These are phyloP conservation scores for Halophytophthora polymorphica DNA, from an alignment of 352 stramenopile species.

Conservation along the genomic window DNA sequence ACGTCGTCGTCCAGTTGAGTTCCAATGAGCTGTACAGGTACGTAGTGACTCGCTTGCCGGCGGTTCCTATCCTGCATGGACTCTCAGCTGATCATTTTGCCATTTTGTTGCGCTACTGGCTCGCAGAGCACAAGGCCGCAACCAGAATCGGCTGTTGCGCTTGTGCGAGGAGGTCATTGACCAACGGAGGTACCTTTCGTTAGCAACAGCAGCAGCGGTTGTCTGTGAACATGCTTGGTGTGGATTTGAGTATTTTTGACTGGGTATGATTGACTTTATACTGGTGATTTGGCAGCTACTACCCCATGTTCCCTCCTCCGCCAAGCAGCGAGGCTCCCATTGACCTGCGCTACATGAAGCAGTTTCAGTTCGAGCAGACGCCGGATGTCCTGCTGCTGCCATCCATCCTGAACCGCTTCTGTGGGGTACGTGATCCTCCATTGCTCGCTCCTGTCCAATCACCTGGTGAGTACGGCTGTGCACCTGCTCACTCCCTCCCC, in stretches of 20 bases:
- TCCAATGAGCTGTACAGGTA: slow-evolving; percentile 76
- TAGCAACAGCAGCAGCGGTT: background rate
- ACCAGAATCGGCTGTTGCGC: slow-evolving; percentile 73
- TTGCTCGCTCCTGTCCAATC: background rate
- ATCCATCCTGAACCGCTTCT: slow-evolving; percentile 91
- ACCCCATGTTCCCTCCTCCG: slow-evolving; percentile 76
- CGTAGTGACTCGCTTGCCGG: background rate
- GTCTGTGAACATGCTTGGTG: background rate
- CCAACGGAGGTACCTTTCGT: slow-evolving; percentile 53
- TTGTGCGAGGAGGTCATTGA: slow-evolving; percentile 79
- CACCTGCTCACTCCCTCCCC: background rate
- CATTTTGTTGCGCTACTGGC: background rate
- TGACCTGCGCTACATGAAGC: slow-evolving; percentile 90
- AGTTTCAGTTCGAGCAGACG: slow-evolving; percentile 89
- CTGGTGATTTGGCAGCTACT: slow-evolving; percentile 39
- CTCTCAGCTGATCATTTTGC: background rate
- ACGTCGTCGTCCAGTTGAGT: slow-evolving; percentile 88
- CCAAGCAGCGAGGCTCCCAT: slow-evolving; percentile 72
- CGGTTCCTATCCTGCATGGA: background rate
- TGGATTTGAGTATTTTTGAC: background rate
- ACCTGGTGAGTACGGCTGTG: slow-evolving; percentile 3
- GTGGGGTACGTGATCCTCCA: slow-evolving; percentile 51
- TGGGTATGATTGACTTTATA: slow-evolving; percentile 1
- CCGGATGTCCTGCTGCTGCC: slow-evolving; percentile 95
- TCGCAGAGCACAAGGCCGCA: slow-evolving; percentile 37